phyloP scores from a whole-genome alignment of 2,329 filamentous ascomycete genomes.

The Monilinia aucupariae region DNA sequence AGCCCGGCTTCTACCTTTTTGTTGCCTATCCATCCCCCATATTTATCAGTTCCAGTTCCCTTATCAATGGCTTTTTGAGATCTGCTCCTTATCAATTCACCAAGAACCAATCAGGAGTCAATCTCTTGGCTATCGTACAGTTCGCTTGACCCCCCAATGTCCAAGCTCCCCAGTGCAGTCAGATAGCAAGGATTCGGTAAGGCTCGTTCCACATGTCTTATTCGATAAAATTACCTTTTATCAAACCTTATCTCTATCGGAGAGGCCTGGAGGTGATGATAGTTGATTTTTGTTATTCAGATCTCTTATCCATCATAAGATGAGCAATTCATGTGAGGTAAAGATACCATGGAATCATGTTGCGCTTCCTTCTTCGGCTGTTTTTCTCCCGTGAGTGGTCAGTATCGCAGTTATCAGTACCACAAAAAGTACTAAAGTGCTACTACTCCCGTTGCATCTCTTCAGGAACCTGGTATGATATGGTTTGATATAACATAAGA shows the following conservation, averaged over 20 bases:
- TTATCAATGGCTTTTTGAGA: conserved; percentile 8
- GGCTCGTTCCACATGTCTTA: conserved; percentile 5
- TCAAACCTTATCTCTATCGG: conserved; percentile 7
- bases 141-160: conserved; percentile 14
- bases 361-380: not conserved
- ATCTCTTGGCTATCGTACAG: not conserved
- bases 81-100: not conserved
- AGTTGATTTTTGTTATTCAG: not conserved
- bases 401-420: conserved; percentile 5
- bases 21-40: not conserved
- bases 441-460: not conserved
- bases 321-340: not conserved
- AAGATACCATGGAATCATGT: not conserved
- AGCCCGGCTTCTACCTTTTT: not conserved
- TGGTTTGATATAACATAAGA: conserved; percentile 6
- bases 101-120: not conserved
- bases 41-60: not conserved
- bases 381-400: not conserved
- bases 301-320: not conserved
- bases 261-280: not conserved
- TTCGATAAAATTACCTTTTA: conserved; percentile 11
- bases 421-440: not conserved
- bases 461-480: conserved; percentile 3
- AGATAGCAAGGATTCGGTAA: conserved; percentile 6
- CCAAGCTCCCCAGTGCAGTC: conserved; percentile 11